phyloP scores from a whole-genome alignment of 805 yeast genomes.

The Clavispora asparagi region DNA sequence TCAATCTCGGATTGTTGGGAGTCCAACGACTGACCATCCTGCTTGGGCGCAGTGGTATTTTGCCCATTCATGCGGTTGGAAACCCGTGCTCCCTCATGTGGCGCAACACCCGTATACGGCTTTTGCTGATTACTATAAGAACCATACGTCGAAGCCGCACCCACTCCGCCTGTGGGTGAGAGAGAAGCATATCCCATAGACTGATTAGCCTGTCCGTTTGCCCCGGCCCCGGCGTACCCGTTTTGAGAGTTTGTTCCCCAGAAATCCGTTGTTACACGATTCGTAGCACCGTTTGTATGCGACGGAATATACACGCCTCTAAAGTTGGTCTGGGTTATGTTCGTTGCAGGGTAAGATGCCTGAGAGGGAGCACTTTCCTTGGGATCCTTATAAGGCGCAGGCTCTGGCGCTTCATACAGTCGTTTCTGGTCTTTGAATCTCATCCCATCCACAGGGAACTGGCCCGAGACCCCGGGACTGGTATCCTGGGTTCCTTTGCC shows the following conservation, averaged over 20 bases:
- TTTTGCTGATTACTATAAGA: background rate
- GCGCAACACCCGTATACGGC: background rate
- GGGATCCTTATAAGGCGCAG: background rate
- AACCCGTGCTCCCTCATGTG: background rate
- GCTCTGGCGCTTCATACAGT: background rate
- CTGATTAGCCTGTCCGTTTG: too few species aligned
- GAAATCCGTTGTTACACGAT: too few species aligned
- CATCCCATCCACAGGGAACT: background rate
- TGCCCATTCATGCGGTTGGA: background rate
- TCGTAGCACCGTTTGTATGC: too few species aligned
- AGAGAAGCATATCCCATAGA: too few species aligned
- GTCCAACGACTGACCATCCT: background rate
- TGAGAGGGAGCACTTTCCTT: too few species aligned
- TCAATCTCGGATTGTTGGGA: constrained; percentile 11
- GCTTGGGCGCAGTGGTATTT: background rate
- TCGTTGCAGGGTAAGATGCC: too few species aligned
- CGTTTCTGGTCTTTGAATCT: background rate
- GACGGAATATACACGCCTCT: too few species aligned
- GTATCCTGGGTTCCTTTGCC: background rate
- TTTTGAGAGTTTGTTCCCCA: too few species aligned
- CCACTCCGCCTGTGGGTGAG: too few species aligned
- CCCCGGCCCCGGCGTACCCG: too few species aligned
- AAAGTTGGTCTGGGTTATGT: background rate
- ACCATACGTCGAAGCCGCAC: too few species aligned
- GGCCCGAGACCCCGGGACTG: background rate